Percentiles rank a stretch among this genome's conserved stretches.
Conservation (phyloP, 306 rosid genomes). For the Quercus berberidifolia region DNA sequence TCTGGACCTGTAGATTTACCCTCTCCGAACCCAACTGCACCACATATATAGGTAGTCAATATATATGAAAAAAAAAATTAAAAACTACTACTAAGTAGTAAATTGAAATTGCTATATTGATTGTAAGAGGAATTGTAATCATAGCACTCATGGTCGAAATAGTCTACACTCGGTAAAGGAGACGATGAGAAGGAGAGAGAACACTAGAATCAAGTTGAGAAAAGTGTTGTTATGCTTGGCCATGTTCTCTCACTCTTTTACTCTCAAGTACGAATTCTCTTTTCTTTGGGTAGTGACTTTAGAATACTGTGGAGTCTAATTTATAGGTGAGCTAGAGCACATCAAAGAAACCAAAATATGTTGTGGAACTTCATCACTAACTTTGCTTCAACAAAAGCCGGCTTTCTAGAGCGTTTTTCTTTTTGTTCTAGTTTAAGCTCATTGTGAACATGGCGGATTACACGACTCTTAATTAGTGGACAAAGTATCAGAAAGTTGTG, state of each 20-base stretch:
- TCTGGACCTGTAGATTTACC: background rate
- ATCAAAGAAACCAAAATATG: background rate
- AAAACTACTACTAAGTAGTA: background rate
- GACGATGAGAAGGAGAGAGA: slow-evolving; percentile 9
- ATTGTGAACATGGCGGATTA: background rate
- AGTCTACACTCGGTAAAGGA: slow-evolving; percentile 1
- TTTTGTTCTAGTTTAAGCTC: background rate
- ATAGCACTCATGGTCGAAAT: background rate
- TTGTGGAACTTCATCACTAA: background rate
- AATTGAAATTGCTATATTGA: background rate
- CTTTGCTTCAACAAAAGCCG: background rate
- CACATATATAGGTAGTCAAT: background rate
- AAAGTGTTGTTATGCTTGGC: background rate
- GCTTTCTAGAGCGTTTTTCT: background rate
- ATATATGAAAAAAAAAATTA: background rate
- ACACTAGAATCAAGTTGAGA: slow-evolving; percentile 5
- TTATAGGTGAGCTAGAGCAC: background rate
- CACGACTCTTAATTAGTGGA: too few species aligned
- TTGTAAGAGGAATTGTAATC: background rate
- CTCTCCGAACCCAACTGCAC: background rate
- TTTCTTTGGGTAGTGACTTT: background rate
- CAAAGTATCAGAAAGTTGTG: too few species aligned
- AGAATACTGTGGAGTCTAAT: background rate
- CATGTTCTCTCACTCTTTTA: background rate
- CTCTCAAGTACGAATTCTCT: background rate